Base-by-base conservation (phyloP, 2,329 filamentous ascomycete species). In the Colletotrichum gloeosporioides region DNA sequence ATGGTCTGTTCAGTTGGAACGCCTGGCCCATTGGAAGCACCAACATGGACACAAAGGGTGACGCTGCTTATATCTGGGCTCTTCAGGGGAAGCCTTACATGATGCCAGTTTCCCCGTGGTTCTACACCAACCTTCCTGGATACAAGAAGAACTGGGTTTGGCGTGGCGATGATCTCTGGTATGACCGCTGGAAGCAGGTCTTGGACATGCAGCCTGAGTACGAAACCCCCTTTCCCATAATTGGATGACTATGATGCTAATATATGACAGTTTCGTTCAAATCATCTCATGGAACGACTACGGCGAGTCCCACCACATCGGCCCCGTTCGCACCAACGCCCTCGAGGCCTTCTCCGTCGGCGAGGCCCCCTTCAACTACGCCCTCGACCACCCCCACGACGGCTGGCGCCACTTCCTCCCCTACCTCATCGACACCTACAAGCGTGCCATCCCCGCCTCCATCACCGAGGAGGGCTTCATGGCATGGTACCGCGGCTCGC, bases 111-210 rank as follows among this genome's bases (percentile, higher is more conserved):
- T 88, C 88, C 0, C 90, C 90, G 0, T 91, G 89, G 90, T 92
- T 92, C 82, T 92, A 88, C 81, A 92, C 92, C 65, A 89, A 91
- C 74, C 83, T 92, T 4, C 88, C 90, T 0, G 84, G 85, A 8
- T 92, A 87, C 79, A 82, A 84, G 57, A 93, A 93, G 83, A 91
- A 92, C 80, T 93, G 92, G 91, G 84, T 92, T 8, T 93, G 90
- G 86, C 87, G 87, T 27, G 90, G 90, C n/a, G 92, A 93, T 78
- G 85, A 88, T 71, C 82, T 93, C 15, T 94, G 92, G 91, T 88
- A 87, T 77, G 85, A 90, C 70, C 88, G 92, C 10, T 93, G 91
- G 92, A 82, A 86, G 12, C 79, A 86, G 88, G 69, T 92, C 84
- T 84, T 88, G 84, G 22, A 87, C 88, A 22, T 90, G 91, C 77